Evolutionary conservation across 805 yeast species (phyloP).

Genomic region (Ogataea naganishii): DNA sequence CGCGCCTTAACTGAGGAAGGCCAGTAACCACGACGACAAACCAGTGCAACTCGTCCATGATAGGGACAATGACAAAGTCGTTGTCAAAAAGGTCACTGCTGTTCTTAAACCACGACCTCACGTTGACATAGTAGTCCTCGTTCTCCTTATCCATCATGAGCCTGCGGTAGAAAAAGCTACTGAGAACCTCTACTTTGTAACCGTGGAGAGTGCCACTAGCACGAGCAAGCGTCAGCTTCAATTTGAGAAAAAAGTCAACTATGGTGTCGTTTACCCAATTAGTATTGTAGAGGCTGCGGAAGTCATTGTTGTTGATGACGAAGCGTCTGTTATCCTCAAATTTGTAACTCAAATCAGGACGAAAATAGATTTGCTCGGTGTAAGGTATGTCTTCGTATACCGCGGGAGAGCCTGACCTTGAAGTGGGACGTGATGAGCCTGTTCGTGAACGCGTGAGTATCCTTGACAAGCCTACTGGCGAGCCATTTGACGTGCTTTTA

Average conservation of each 20-base stretch:
- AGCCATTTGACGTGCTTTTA: no score
- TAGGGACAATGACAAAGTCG: slow-evolving; percentile 65
- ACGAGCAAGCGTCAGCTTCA: slow-evolving; percentile 31
- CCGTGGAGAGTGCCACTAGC: slow-evolving; percentile 19
- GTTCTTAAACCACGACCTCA: slow-evolving; percentile 72
- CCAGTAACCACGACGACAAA: slow-evolving; percentile 66
- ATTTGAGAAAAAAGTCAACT: slow-evolving; percentile 75
- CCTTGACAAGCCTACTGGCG: no score
- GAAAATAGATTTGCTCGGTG: slow-evolving; percentile 20
- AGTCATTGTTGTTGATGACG: slow-evolving; percentile 60
- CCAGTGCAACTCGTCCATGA: slow-evolving; percentile 83
- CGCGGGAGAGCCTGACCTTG: no score
- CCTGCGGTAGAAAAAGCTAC: slow-evolving; percentile 76
- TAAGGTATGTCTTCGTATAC: slow-evolving; percentile 22
- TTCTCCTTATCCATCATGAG: slow-evolving; percentile 28
- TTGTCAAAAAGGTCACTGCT: slow-evolving; percentile 46
- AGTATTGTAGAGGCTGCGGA: slow-evolving; percentile 65
- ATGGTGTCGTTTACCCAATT: slow-evolving; percentile 88
- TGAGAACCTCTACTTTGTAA: slow-evolving; percentile 45
- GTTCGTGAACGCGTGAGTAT: no score
- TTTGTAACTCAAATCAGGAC: slow-evolving; percentile 33
- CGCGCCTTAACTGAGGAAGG: slow-evolving; percentile 28
- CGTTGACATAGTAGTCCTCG: slow-evolving; percentile 45
- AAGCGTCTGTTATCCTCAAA: slow-evolving; percentile 49
- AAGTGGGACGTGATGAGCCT: no score